These are phyloP conservation scores for Solanum gandarillasii DNA, from an alignment of 257 asterid species.

Conservation along the genomic window DNA sequence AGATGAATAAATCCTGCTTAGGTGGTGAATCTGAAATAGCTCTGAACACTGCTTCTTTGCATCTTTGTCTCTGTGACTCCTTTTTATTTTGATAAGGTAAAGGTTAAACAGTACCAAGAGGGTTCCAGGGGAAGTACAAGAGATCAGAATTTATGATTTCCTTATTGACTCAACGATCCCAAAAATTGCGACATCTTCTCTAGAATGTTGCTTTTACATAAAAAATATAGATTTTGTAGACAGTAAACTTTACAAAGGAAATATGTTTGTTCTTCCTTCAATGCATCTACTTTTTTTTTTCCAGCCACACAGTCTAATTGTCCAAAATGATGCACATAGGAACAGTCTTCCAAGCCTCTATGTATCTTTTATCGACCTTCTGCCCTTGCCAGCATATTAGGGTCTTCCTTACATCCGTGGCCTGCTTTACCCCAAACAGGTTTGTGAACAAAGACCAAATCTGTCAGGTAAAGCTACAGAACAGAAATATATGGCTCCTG, in stretches of 20 bases:
- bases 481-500: neutral
- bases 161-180: neutral
- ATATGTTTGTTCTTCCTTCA: neutral
- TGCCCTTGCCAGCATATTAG: neutral
- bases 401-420: neutral
- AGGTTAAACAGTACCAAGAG: neutral
- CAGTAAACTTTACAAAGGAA: neutral
- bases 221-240: neutral
- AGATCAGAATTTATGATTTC: neutral
- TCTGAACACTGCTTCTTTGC: neutral
- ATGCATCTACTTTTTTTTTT: neutral
- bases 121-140: neutral
- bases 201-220: neutral
- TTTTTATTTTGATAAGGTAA: neutral
- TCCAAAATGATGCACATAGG: neutral
- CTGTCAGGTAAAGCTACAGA: neutral
- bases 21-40: neutral
- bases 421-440: neutral
- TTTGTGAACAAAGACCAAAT: neutral
- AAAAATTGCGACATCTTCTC: neutral
- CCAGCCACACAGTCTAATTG: neutral
- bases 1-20: neutral
- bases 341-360: neutral
- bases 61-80: neutral
- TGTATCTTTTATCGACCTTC: neutral